Evolutionary conservation across 768 basidiomycete species (phyloP).

Genomic region (Suillus americanus): DNA sequence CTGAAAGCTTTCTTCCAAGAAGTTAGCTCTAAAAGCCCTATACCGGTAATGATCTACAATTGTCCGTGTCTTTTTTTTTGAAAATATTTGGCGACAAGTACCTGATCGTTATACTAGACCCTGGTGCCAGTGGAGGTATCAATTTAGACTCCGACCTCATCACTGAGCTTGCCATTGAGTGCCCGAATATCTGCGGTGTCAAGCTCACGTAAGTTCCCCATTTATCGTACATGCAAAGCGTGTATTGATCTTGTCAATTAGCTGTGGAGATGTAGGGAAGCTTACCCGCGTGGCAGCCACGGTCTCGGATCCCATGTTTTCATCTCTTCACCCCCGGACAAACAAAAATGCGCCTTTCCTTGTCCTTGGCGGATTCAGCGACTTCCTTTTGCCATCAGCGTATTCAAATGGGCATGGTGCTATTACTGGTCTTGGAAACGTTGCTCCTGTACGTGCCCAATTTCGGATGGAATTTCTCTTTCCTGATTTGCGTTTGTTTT

Average conservation of each 20-base stretch:
- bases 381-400: conserved; percentile 75
- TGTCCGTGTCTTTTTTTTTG: conserved; percentile 45
- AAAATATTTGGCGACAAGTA: background rate
- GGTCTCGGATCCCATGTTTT: conserved; percentile 58
- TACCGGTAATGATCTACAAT: conserved; percentile 89
- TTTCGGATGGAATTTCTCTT: conserved; percentile 2
- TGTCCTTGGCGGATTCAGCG: conserved; percentile 82
- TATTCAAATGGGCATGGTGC: conserved; percentile 82
- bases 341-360: conserved; percentile 69
- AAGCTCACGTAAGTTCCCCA: conserved; percentile 75
- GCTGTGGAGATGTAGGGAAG: conserved; percentile 91
- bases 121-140: conserved; percentile 85
- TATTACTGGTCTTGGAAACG: conserved; percentile 86
- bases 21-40: conserved; percentile 74
- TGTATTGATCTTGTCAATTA: conserved; percentile 28
- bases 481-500: conserved; percentile 8
- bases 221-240: background rate
- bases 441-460: conserved; percentile 60
- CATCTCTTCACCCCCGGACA: conserved; percentile 63
- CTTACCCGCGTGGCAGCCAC: conserved; percentile 78
- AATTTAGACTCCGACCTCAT: conserved; percentile 91
- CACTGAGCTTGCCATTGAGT: conserved; percentile 71
- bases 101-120: conserved; percentile 48
- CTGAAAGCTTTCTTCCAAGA: conserved; percentile 80
- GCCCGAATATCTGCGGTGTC: conserved; percentile 79